Conservation (phyloP, 495 filamentous ascomycete genomes). For the Pseudomonodictys pantanalensis region DNA sequence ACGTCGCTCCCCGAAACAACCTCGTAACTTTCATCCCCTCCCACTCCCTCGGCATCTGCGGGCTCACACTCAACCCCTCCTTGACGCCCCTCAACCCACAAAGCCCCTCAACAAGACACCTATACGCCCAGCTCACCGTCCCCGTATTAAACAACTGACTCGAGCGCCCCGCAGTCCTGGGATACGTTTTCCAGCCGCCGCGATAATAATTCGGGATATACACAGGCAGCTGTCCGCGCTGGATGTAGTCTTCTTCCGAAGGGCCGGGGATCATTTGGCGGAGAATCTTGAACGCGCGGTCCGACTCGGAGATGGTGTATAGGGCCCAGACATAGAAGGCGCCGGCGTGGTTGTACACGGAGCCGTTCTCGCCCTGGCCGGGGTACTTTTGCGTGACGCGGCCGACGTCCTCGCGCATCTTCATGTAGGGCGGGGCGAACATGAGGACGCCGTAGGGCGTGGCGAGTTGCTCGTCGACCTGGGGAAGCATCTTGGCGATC, state of each 20-base stretch:
- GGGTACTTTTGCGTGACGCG: slow-evolving; percentile 58
- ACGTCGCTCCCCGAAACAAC: slow-evolving; percentile 51
- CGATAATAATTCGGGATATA: slow-evolving; percentile 60
- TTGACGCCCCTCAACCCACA: slow-evolving; percentile 52
- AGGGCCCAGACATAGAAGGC: slow-evolving; percentile 53
- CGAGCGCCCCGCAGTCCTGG: slow-evolving; percentile 53
- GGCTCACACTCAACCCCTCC: slow-evolving; percentile 47
- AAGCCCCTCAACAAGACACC: slow-evolving; percentile 53
- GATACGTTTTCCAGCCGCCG: slow-evolving; percentile 50
- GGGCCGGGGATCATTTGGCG: slow-evolving; percentile 55
- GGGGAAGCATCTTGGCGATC: slow-evolving; percentile 46
- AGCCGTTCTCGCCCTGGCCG: slow-evolving; percentile 55
- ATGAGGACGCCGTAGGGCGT: slow-evolving; percentile 55
- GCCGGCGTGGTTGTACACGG: slow-evolving; percentile 57
- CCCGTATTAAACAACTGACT: slow-evolving; percentile 59
- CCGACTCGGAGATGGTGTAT: slow-evolving; percentile 49
- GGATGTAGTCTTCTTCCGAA: slow-evolving; percentile 49
- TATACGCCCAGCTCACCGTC: slow-evolving; percentile 55
- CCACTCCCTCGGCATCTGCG: slow-evolving; percentile 52
- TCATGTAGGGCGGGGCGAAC: slow-evolving; percentile 53
- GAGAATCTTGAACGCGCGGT: slow-evolving; percentile 50
- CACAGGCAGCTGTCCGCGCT: slow-evolving; percentile 55
- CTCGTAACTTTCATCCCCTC: slow-evolving; percentile 49
- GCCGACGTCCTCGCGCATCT: slow-evolving; percentile 58
- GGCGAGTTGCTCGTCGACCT: slow-evolving; percentile 50